These are phyloP conservation scores for Sugiyamaella valdiviana DNA, from an alignment of 805 yeast species.

Conservation along the genomic window DNA sequence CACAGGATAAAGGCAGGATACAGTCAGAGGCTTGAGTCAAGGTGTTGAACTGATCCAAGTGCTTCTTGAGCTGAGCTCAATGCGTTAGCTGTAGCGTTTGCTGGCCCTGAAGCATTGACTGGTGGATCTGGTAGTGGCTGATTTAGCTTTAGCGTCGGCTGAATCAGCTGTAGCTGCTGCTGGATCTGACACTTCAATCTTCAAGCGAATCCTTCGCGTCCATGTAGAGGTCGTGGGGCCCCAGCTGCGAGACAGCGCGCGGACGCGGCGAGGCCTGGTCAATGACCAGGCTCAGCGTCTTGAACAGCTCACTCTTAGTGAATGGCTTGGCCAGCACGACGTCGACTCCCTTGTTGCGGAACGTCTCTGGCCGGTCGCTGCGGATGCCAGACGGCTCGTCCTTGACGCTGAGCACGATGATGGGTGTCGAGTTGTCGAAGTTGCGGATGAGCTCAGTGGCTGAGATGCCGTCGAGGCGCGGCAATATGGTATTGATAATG, in stretches of 20 bases:
- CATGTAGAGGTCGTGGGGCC: no score
- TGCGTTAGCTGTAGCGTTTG: background rate
- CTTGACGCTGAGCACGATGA: conserved; percentile 40
- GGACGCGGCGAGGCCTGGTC: background rate
- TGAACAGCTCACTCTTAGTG: conserved; percentile 75
- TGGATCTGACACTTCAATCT: no score
- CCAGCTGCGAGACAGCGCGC: no score
- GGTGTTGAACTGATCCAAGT: no score
- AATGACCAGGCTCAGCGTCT: conserved; percentile 42
- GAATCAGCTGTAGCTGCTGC: no score
- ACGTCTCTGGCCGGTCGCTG: conserved; percentile 30
- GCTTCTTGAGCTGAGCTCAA: background rate
- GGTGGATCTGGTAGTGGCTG: no score
- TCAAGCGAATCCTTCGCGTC: no score
- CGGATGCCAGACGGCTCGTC: conserved; percentile 4
- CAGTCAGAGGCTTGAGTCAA: no score
- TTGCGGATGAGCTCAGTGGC: conserved; percentile 73
- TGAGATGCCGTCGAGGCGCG: conserved; percentile 58
- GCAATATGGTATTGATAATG: conserved; percentile 53
- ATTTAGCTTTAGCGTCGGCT: no score
- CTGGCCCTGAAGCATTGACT: background rate
- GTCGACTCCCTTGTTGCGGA: conserved; percentile 82
- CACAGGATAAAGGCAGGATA: no score
- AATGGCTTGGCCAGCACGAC: conserved; percentile 93
- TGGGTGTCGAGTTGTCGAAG: conserved; percentile 79